phyloP scores from a whole-genome alignment of 2,329 filamentous ascomycete genomes.

The Xylaria sp. region DNA sequence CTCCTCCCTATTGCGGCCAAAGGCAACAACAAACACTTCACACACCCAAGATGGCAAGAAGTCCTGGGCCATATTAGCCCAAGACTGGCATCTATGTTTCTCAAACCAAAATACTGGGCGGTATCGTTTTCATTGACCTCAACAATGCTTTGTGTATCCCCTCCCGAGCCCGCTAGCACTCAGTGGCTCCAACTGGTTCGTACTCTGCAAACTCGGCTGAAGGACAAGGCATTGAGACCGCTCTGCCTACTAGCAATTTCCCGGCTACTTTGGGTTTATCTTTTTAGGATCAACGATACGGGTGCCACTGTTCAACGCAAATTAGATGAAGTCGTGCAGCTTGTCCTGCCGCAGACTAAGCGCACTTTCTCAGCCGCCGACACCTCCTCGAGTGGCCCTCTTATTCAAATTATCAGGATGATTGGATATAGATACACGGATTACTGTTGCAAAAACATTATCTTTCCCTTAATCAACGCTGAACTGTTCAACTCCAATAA shows the following conservation, averaged over 20 bases:
- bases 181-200: conserved; percentile 89
- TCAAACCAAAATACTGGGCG: conserved; percentile 92
- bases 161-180: conserved; percentile 81
- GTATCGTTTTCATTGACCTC: conserved; percentile 89
- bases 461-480: conserved; percentile 95
- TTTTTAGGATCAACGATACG: conserved; percentile 84
- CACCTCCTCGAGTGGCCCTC: conserved; percentile 82
- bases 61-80: conserved; percentile 83
- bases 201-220: conserved; percentile 81
- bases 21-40: conserved; percentile 79
- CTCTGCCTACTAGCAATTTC: conserved; percentile 90
- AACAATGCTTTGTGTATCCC: conserved; percentile 87
- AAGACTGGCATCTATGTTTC: conserved; percentile 83
- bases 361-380: conserved; percentile 86
- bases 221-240: conserved; percentile 82
- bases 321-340: conserved; percentile 87
- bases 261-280: conserved; percentile 91
- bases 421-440: conserved; percentile 95
- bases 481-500: conserved; percentile 82
- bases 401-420: conserved; percentile 93
- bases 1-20: conserved; percentile 87
- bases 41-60: conserved; percentile 85
- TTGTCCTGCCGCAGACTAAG: conserved; percentile 84
- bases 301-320: conserved; percentile 76
- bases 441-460: conserved; percentile 88